These are phyloP conservation scores for Yamadazyma mexicana DNA, from an alignment of 1,139 yeast genomes.

Conservation along the genomic window DNA sequence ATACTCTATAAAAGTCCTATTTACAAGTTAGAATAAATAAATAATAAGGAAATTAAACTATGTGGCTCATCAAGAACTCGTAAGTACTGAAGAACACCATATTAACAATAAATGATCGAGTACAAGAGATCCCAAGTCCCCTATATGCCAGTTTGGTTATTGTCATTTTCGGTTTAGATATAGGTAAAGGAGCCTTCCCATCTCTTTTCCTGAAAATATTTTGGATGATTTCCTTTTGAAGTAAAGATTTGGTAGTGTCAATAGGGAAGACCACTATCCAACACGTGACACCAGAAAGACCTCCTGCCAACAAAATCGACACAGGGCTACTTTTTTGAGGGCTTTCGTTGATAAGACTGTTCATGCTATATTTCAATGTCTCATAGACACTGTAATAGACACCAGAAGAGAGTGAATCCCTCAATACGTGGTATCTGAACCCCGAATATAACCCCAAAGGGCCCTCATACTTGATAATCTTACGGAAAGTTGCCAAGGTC, in stretches of 20 bases:
- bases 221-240: conserved; percentile 72
- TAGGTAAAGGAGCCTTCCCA: conserved; percentile 40
- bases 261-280: conserved; percentile 79
- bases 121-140: conserved; percentile 73
- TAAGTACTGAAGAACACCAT: conserved; percentile 74
- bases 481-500: conserved; percentile 38
- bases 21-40: conserved; percentile 1
- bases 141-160: conserved; percentile 59
- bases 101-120: conserved; percentile 70
- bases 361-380: conserved; percentile 55
- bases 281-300: conserved; percentile 68
- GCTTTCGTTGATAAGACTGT: conserved; percentile 31
- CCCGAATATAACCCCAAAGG: conserved; percentile 70
- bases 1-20: background rate
- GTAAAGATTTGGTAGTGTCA: conserved; percentile 74
- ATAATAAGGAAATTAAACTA: conserved; percentile 24
- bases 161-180: conserved; percentile 30
- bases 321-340: conserved; percentile 31
- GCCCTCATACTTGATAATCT: conserved; percentile 61
- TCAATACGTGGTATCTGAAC: conserved; percentile 57
- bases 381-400: conserved; percentile 77
- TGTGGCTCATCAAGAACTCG: conserved; percentile 62
- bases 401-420: conserved; percentile 75
- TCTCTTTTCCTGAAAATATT: conserved; percentile 55
- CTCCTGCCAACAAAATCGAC: conserved; percentile 65